A percentile compares a stretch with the other conserved stretches of the same genome.
Conservation (phyloP, 1,284 basidiomycete genomes). For the Cutaneotrichosporon sp. region DNA sequence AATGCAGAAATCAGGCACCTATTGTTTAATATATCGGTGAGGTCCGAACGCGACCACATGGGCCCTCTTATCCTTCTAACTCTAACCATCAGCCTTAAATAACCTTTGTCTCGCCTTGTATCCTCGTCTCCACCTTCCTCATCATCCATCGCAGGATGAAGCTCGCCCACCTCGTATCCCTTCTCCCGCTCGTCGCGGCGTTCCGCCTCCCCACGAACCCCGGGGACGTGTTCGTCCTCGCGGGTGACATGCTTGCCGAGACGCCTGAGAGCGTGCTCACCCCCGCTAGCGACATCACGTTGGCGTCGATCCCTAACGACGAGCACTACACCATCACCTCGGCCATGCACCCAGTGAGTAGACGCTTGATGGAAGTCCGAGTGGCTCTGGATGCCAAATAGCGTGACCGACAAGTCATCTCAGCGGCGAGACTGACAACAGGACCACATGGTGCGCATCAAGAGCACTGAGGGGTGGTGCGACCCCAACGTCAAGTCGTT, state of each 20-base stretch:
- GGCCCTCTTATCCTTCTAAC: background rate
- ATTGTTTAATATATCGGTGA: background rate
- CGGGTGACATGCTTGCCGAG: slow-evolving; percentile 29
- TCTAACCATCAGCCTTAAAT: background rate
- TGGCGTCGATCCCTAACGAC: slow-evolving; percentile 36
- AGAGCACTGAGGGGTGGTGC: slow-evolving; percentile 52
- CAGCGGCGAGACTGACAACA: slow-evolving; percentile 14
- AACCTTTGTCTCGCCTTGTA: background rate
- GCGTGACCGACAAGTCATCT: background rate
- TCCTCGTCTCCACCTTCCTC: background rate
- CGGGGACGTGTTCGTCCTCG: slow-evolving; percentile 35
- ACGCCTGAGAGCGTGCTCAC: slow-evolving; percentile 23
- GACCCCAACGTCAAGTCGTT: slow-evolving; percentile 49
- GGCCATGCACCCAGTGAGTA: slow-evolving; percentile 37
- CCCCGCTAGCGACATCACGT: slow-evolving; percentile 39
- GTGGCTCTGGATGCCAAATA: background rate
- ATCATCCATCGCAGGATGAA: slow-evolving; percentile 10
- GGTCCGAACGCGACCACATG: background rate
- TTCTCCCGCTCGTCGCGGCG: slow-evolving; percentile 26
- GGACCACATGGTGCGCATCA: slow-evolving; percentile 50
- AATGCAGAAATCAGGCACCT: background rate
- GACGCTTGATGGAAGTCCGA: background rate
- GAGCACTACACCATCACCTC: slow-evolving; percentile 36
- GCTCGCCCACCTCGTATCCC: slow-evolving; percentile 19
- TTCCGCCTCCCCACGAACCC: slow-evolving; percentile 35